These are phyloP conservation scores for Penicillium sp. DNA, from an alignment of 2,329 filamentous ascomycete genomes.

Conservation along the genomic window DNA sequence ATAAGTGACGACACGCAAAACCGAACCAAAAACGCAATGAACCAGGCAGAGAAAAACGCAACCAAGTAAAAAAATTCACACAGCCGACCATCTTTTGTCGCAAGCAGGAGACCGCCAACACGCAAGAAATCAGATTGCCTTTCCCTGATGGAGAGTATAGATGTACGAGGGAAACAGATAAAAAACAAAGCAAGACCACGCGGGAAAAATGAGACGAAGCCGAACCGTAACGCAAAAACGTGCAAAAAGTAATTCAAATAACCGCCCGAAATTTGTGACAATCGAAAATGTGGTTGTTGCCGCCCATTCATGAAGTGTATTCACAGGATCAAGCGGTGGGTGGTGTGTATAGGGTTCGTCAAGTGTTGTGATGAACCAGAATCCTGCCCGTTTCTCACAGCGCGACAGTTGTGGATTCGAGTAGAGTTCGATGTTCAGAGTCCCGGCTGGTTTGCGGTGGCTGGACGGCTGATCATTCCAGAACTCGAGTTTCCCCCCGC, in stretches of 20 bases:
- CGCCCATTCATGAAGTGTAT: conserved; percentile 4
- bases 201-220: not conserved
- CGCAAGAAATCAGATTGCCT: conserved; percentile 21
- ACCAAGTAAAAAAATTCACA: conserved; percentile 2
- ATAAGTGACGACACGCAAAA: conserved; percentile 22
- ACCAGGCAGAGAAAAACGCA: conserved; percentile 6
- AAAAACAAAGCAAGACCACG: conserved; percentile 24
- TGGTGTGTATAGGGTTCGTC: conserved; percentile 3
- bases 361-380: not conserved
- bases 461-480: not conserved
- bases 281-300: conserved; percentile 9
- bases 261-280: conserved; percentile 30
- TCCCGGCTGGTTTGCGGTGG: not conserved
- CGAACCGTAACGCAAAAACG: conserved; percentile 9
- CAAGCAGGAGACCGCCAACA: conserved; percentile 12
- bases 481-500: conserved; percentile 5
- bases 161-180: conserved; percentile 9
- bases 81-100: conserved; percentile 24
- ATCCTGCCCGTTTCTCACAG: not conserved
- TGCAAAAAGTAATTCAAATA: conserved; percentile 28
- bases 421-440: not conserved
- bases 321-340: not conserved
- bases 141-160: conserved; percentile 20
- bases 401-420: not conserved
- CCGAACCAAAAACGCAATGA: conserved; percentile 14